A percentile compares a stretch with the other conserved stretches of the same genome.
These are phyloP conservation scores for Aspergillus biplanus DNA, from an alignment of 495 filamentous ascomycete species.

Conservation along the genomic window DNA sequence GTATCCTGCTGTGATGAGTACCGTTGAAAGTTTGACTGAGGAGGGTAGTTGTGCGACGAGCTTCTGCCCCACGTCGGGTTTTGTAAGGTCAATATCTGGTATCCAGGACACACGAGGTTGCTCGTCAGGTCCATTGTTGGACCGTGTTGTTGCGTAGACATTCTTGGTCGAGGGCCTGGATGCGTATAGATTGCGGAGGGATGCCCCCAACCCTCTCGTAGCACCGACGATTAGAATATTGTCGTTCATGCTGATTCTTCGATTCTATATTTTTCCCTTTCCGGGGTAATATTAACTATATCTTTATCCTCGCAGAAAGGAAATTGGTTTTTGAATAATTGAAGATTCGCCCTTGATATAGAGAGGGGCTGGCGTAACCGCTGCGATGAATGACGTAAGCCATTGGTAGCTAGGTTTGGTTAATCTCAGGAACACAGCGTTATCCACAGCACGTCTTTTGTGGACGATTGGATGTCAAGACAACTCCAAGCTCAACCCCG, in stretches of 20 bases:
- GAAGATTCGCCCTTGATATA: neutral
- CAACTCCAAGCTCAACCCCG: neutral
- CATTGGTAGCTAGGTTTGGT: neutral
- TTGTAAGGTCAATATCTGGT: slow-evolving; percentile 57
- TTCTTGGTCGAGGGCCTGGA: slow-evolving; percentile 41
- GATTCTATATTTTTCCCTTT: neutral
- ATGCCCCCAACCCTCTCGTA: slow-evolving; percentile 66
- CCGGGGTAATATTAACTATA: neutral
- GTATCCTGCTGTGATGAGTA: slow-evolving; percentile 70
- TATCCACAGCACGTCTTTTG: slow-evolving; percentile 2
- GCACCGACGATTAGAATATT: slow-evolving; percentile 67
- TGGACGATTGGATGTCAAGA: neutral
- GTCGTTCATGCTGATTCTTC: slow-evolving; percentile 30
- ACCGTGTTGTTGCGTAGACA: slow-evolving; percentile 65
- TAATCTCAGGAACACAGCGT: slow-evolving; percentile 2
- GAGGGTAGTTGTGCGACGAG: slow-evolving; percentile 49
- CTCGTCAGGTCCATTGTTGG: slow-evolving; percentile 36
- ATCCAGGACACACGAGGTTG: slow-evolving; percentile 48
- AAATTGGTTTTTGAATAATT: neutral
- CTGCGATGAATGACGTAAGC: slow-evolving; percentile 22
- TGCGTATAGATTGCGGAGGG: slow-evolving; percentile 62
- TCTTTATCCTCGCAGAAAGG: neutral
- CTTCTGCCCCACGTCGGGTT: slow-evolving; percentile 58
- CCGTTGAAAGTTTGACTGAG: slow-evolving; percentile 52
- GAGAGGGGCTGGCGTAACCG: slow-evolving; percentile 19